Percentiles rank a stretch among this genome's conserved stretches.
Conservation (phyloP, 768 basidiomycete genomes). For the Agaricus sinodeliciosus region DNA sequence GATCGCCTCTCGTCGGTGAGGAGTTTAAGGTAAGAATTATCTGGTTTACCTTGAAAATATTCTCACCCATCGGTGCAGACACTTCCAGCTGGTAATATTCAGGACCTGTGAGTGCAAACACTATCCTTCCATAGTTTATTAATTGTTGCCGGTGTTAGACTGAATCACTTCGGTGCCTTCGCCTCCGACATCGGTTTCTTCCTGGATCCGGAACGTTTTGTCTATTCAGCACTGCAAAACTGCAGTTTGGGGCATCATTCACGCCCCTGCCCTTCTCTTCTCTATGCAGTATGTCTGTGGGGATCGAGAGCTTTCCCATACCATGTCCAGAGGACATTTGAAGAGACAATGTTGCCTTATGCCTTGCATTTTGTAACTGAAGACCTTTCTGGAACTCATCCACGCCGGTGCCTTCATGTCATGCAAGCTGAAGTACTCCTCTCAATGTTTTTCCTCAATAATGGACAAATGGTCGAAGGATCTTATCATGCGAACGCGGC, state of each 20-base stretch:
- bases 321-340: conserved; percentile 16
- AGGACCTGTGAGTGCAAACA: not conserved
- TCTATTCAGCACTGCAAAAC: conserved; percentile 23
- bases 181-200: conserved; percentile 47
- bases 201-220: conserved; percentile 39
- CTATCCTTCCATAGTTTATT: not conserved
- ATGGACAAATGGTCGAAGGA: conserved; percentile 38
- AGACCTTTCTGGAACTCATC: conserved; percentile 33
- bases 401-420: conserved; percentile 30
- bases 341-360: conserved; percentile 31
- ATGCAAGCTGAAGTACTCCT: conserved; percentile 50
- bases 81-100: conserved; percentile 1
- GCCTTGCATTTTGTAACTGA: conserved; percentile 31
- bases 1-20: not conserved
- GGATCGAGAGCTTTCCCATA: conserved; percentile 22
- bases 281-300: conserved; percentile 34
- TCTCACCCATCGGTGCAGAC: not conserved
- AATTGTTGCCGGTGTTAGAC: conserved; percentile 11
- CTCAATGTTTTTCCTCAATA: conserved; percentile 43
- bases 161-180: conserved; percentile 31
- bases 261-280: conserved; percentile 30
- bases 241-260: conserved; percentile 22
- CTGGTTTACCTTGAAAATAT: not conserved
- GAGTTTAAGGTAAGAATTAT: conserved; percentile 3
- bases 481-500: conserved; percentile 45